phyloP scores from a whole-genome alignment of 2,329 filamentous ascomycete species.

The Pseudogymnoascus sp. region DNA sequence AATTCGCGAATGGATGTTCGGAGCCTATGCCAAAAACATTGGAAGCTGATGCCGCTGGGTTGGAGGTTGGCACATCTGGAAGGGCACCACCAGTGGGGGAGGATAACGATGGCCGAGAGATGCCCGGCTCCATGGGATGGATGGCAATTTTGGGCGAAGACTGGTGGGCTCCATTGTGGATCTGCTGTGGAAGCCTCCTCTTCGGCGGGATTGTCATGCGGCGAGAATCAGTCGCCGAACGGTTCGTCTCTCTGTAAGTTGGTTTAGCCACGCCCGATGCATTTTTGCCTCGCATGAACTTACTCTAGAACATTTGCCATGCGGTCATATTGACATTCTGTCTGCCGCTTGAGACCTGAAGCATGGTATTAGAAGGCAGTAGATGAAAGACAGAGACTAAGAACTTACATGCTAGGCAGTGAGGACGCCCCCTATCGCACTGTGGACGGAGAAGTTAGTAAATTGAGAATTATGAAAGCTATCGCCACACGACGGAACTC shows the following conservation, averaged over 20 bases:
- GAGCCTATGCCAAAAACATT: constrained; percentile 76
- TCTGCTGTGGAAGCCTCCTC: constrained; percentile 34
- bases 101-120: constrained; percentile 20
- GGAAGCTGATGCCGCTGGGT: constrained; percentile 59
- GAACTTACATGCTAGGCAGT: constrained; percentile 55
- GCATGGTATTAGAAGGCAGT: constrained; percentile 15
- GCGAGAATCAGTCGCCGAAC: constrained; percentile 43
- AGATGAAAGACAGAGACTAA: constrained; percentile 10
- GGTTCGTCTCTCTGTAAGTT: constrained; percentile 44
- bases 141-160: constrained; percentile 48
- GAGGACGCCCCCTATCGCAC: constrained; percentile 67
- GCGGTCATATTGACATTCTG: constrained; percentile 64
- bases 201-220: constrained; percentile 50
- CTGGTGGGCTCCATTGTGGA: constrained; percentile 8
- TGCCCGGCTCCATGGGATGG: constrained; percentile 35
- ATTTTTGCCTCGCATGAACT: constrained; percentile 25
- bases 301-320: constrained; percentile 71
- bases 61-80: constrained; percentile 64
- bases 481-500: not conserved
- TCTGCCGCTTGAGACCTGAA: constrained; percentile 66
- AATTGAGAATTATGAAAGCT: not conserved
- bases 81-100: constrained; percentile 51
- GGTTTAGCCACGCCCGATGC: not conserved
- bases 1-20: constrained; percentile 73
- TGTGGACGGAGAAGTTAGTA: constrained; percentile 27